phyloP scores from a whole-genome alignment of 345 rosid species.

The Theobroma cacao region DNA sequence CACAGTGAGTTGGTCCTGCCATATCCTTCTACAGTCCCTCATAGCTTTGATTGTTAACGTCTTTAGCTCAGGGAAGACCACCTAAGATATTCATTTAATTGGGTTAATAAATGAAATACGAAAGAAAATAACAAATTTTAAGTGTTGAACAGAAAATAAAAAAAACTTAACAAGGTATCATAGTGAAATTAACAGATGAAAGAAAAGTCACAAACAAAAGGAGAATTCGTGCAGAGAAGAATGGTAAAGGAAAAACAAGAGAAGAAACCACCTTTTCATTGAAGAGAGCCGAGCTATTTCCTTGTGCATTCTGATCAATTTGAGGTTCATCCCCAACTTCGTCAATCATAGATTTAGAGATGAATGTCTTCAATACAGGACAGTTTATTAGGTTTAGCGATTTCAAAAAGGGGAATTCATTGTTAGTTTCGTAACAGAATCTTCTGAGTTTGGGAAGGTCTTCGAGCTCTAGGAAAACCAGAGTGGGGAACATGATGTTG shows the following conservation, averaged over 20 bases:
- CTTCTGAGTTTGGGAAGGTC: constrained; percentile 1
- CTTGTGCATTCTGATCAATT: background rate
- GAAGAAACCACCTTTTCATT: constrained; percentile 6
- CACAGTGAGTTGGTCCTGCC: background rate
- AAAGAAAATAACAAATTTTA: background rate
- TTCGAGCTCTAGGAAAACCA: background rate
- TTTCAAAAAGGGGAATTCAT: background rate
- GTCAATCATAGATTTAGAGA: background rate
- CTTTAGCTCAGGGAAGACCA: background rate
- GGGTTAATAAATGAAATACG: background rate
- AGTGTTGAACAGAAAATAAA: background rate
- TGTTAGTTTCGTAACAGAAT: background rate
- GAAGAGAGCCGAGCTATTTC: background rate
- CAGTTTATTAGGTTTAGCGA: background rate
- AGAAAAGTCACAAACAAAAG: background rate
- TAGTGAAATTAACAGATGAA: background rate
- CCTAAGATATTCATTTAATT: background rate
- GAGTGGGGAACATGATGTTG: background rate
- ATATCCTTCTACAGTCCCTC: background rate
- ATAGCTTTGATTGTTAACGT: background rate
- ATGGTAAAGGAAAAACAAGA: background rate
- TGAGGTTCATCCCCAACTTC: background rate
- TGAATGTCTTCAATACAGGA: background rate
- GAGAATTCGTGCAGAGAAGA: background rate
- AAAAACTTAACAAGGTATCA: background rate